Evolutionary conservation across 495 filamentous ascomycete species (phyloP).

Genomic region (Chaetomidium leptoderma): DNA sequence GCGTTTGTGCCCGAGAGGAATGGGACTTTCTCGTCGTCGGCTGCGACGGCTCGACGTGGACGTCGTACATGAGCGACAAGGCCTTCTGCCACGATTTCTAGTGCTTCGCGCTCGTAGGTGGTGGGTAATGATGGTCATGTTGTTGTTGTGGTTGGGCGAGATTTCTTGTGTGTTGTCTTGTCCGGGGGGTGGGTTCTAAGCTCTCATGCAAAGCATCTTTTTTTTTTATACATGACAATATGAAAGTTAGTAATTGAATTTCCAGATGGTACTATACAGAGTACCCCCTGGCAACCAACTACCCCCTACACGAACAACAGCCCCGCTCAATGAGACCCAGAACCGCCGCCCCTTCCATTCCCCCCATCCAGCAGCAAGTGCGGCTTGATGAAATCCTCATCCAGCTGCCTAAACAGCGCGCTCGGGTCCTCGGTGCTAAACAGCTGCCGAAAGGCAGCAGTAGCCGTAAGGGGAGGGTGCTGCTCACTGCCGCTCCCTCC

Average conservation of each 20-base stretch:
- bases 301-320: too few relatives aligned
- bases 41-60: constrained; percentile 2
- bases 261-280: too few relatives aligned
- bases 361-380: constrained; percentile 73
- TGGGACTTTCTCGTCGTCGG: constrained; percentile 10
- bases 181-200: too few relatives aligned
- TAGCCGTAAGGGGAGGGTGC: constrained; percentile 56
- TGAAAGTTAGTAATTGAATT: too few relatives aligned
- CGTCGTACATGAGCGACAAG: constrained; percentile 9
- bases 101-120: too few relatives aligned
- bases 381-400: constrained; percentile 96
- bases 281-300: too few relatives aligned
- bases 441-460: constrained; percentile 62
- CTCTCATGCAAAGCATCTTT: too few relatives aligned
- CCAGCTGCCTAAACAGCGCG: constrained; percentile 85
- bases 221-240: too few relatives aligned
- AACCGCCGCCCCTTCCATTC: constrained; percentile 26
- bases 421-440: constrained; percentile 78
- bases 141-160: too few relatives aligned
- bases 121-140: too few relatives aligned
- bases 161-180: too few relatives aligned
- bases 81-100: too few relatives aligned
- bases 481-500: constrained; percentile 29
- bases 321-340: constrained; percentile 8
- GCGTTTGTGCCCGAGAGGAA: not conserved